Evolutionary conservation across 2,329 filamentous ascomycete species (phyloP).

Genomic region (Nigrograna mackinnonii): DNA sequence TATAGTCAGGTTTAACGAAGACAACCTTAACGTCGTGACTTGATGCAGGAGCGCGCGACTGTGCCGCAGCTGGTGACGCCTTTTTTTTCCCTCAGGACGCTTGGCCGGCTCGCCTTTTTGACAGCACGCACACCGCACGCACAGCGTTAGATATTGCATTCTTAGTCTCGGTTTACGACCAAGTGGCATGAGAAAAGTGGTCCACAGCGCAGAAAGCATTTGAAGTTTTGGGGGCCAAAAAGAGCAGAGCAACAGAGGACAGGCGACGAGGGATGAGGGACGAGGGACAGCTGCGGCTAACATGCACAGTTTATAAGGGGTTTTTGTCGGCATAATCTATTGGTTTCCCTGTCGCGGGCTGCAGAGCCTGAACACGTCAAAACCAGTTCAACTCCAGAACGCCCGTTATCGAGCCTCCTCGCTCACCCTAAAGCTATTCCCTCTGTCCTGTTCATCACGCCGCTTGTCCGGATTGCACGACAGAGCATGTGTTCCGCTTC

Average conservation of each 20-base stretch:
- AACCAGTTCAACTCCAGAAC: conserved; percentile 27
- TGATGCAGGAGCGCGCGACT: no score
- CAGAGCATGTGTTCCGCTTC: conserved; percentile 16
- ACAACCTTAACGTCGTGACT: no score
- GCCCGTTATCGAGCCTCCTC: conserved; percentile 29
- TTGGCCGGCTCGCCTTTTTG: no score
- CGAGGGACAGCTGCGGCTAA: conserved; percentile 30
- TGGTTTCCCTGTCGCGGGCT: conserved; percentile 33
- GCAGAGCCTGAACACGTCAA: conserved; percentile 39
- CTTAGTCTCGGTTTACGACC: no score
- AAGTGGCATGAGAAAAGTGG: no score
- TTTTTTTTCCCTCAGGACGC: no score
- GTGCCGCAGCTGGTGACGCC: no score
- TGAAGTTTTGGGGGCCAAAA: conserved; percentile 32
- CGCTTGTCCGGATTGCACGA: conserved; percentile 5
- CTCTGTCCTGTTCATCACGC: conserved; percentile 7
- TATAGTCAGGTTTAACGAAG: no score
- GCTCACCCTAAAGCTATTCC: conserved; percentile 17
- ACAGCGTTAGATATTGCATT: no score
- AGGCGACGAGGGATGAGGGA: conserved; percentile 12
- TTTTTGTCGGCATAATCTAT: conserved; percentile 36
- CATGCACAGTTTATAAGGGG: conserved; percentile 33
- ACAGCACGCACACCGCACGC: no score
- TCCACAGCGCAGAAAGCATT: no score
- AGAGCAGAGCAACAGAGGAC: neutral